These are phyloP conservation scores for Haematococcus sp. DNA, from an alignment of 139 green algal species.

Conservation along the genomic window DNA sequence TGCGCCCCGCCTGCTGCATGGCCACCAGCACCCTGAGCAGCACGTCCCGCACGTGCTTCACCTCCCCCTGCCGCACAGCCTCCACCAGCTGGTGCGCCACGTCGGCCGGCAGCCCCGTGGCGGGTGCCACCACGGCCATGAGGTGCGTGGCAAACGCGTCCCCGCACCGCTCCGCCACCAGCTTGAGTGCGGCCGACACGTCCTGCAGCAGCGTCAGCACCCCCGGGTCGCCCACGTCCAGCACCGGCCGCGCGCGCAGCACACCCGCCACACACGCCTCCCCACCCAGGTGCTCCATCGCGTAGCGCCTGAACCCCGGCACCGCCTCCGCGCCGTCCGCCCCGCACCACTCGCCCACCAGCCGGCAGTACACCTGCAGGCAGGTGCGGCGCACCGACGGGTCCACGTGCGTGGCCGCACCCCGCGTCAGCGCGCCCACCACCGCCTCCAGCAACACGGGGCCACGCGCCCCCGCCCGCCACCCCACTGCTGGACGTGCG, in stretches of 20 bases:
- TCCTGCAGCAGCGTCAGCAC: slow-evolving; percentile 54
- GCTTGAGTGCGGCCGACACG: slow-evolving; percentile 50
- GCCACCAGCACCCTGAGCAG: slow-evolving; percentile 38
- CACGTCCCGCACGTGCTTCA: slow-evolving; percentile 58
- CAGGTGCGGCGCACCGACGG: slow-evolving; percentile 53
- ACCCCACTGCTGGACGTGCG: slow-evolving; percentile 3
- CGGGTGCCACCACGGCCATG: slow-evolving; percentile 40
- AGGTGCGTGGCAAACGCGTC: slow-evolving; percentile 56
- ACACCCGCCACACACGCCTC: slow-evolving; percentile 58
- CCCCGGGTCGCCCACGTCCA: slow-evolving; percentile 66
- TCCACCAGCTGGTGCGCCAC: slow-evolving; percentile 54
- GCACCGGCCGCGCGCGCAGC: slow-evolving; percentile 11
- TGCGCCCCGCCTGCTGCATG: slow-evolving; percentile 26
- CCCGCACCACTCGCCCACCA: slow-evolving; percentile 53
- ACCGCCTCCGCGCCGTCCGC: slow-evolving; percentile 13
- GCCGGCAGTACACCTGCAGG: slow-evolving; percentile 24
- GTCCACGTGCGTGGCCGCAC: slow-evolving; percentile 62
- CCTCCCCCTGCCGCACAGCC: slow-evolving; percentile 47
- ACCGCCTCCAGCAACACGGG: slow-evolving; percentile 45
- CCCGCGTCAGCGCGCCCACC: slow-evolving; percentile 41
- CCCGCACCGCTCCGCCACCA: slow-evolving; percentile 42
- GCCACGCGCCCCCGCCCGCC: not conserved
- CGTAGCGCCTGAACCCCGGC: slow-evolving; percentile 50
- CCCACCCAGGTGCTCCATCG: slow-evolving; percentile 56
- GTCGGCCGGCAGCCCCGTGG: slow-evolving; percentile 33